Evolutionary conservation across 345 rosid species (phyloP).

Genomic region (Draba incana): DNA sequence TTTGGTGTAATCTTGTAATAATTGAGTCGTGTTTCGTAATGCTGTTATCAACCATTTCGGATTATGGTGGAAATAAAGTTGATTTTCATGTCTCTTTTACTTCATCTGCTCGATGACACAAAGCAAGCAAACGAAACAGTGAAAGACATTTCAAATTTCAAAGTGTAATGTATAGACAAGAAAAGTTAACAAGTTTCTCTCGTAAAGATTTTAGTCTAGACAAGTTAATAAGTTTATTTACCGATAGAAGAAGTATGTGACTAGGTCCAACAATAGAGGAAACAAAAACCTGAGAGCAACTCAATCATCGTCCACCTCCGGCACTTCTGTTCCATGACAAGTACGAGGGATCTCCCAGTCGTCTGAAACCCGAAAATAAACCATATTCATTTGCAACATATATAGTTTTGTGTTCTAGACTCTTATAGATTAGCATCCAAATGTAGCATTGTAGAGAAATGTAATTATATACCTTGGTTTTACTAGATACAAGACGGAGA

Average conservation of each 20-base stretch:
- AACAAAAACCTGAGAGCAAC: neutral
- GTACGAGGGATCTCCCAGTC: conserved; percentile 83
- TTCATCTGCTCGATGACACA: too few species aligned
- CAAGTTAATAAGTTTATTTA: neutral
- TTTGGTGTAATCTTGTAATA: conserved; percentile 5
- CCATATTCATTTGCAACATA: neutral
- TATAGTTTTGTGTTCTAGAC: neutral
- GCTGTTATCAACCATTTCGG: too few species aligned
- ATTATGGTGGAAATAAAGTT: too few species aligned
- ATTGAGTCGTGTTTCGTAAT: conserved; percentile 14
- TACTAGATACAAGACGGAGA: conserved; percentile 69
- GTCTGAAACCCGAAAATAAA: conserved; percentile 49
- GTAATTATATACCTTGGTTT: conserved; percentile 64
- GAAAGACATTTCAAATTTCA: too few species aligned
- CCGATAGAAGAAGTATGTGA: neutral
- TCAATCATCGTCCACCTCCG: conserved; percentile 48
- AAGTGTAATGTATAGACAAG: too few species aligned
- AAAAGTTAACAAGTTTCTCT: too few species aligned
- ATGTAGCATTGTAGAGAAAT: neutral
- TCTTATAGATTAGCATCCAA: conserved; percentile 1
- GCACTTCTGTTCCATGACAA: conserved; percentile 87
- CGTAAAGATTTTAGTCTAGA: neutral
- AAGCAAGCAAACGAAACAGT: too few species aligned
- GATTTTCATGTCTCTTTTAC: too few species aligned
- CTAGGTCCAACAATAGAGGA: neutral